These are phyloP conservation scores for Hypoxylon intermedium DNA, from an alignment of 495 filamentous ascomycete genomes.

Conservation along the genomic window DNA sequence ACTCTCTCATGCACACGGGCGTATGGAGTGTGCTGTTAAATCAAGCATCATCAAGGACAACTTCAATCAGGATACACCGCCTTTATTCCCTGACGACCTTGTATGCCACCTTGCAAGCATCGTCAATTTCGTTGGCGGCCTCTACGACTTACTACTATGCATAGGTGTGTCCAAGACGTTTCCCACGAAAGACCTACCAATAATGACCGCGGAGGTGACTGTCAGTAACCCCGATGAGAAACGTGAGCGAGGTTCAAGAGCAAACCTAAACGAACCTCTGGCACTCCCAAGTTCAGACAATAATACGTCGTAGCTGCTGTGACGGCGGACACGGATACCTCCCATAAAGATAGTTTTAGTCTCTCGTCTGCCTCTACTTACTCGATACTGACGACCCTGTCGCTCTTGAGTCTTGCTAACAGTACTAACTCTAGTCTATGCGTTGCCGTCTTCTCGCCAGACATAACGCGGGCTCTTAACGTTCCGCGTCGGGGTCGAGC, in stretches of 20 bases:
- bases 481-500: constrained; percentile 40
- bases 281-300: constrained; percentile 12
- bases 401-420: constrained; percentile 44
- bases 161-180: too few relatives aligned
- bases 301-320: constrained; percentile 46
- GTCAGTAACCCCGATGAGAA: too few relatives aligned
- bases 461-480: constrained; percentile 43
- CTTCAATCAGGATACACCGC: constrained; percentile 5
- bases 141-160: neutral
- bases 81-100: neutral
- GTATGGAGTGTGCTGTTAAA: too few relatives aligned
- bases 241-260: too few relatives aligned
- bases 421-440: constrained; percentile 45
- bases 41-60: constrained; percentile 2
- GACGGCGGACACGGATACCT: constrained; percentile 41
- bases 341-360: constrained; percentile 45
- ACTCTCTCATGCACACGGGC: too few relatives aligned
- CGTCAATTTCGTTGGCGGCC: neutral
- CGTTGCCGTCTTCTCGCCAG: constrained; percentile 44
- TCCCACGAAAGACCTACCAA: too few relatives aligned
- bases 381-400: constrained; percentile 43
- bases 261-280: too few relatives aligned
- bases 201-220: too few relatives aligned
- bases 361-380: constrained; percentile 39
- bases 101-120: neutral